These are phyloP conservation scores for Toxicodendron radicans DNA, from an alignment of 345 rosid species.

Conservation along the genomic window DNA sequence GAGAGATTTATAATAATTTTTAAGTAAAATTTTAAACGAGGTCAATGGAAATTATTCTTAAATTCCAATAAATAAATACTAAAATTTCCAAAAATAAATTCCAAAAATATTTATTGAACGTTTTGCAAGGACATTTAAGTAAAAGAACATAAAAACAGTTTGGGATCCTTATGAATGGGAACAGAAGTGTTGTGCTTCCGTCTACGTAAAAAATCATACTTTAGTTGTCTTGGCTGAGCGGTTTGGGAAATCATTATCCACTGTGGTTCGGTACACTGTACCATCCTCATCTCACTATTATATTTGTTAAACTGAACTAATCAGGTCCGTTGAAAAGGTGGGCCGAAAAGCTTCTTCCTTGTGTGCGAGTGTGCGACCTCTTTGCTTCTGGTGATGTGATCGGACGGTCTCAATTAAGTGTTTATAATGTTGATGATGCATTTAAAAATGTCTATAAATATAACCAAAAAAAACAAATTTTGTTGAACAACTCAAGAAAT, in stretches of 20 bases:
- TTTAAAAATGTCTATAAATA: too few species aligned
- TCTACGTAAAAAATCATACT: background rate
- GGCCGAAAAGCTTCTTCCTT: background rate
- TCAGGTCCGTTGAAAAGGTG: background rate
- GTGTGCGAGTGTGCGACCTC: background rate
- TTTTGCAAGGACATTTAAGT: background rate
- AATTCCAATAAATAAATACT: too few species aligned
- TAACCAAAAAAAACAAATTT: too few species aligned
- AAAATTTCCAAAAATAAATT: too few species aligned
- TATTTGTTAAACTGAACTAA: background rate
- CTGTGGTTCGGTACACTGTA: constrained; percentile 10
- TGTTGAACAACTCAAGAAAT: too few species aligned
- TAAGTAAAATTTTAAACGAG: too few species aligned
- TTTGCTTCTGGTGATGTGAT: background rate
- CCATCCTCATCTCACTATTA: background rate
- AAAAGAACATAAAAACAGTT: background rate
- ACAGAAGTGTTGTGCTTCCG: background rate
- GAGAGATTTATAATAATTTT: too few species aligned
- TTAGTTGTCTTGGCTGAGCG: background rate
- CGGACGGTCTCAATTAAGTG: background rate
- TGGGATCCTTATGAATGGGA: constrained; percentile 12
- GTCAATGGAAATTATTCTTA: too few species aligned
- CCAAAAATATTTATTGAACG: too few species aligned
- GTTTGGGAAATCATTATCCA: background rate
- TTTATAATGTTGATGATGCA: too few species aligned